Base-by-base conservation (phyloP, 2,329 filamentous ascomycete species). In the Xylaria sp. region DNA sequence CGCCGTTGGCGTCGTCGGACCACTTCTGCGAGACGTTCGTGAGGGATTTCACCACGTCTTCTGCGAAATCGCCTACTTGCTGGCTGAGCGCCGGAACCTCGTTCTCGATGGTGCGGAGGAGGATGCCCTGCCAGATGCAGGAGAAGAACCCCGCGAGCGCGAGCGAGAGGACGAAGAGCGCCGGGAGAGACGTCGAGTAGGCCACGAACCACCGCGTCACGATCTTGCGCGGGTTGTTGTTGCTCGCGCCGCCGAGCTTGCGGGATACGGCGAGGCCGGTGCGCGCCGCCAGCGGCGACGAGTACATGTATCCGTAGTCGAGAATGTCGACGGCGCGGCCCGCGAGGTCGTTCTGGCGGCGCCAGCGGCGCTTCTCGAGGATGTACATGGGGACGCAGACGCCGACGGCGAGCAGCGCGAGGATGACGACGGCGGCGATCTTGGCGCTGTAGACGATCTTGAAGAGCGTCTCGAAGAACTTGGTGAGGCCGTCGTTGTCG, bases 251-350 rank as follows among this genome's bases (percentile, higher is more conserved):
- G 63, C 87, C 88, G 81, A 95, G 90, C 67, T 84, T 86, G 61
- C 86, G 87, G 7, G 92, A 89, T 23, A 92, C 74, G 81, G 88
- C 91, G 78, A 97, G 87, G 50, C 94, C 95, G 34, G 87, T 82
- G 1, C 86, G 86, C 0, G 93, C 89, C 0, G 94, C 93, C 74
- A 91, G 89, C 1, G 95, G 94, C 25, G 94, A 89, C 41, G 93
- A 94, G 39, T 91, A 90, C 73, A 98, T 92, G 81, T 98, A 97
- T 51, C 97, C 89, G 44, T 94, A 90, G 78, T 98, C 95, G 86
- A 97, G 90, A 0, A 92, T 88, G 76, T 98, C 94, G 77, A 90
- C 90, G 37, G 89, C 87, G 65, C 91, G 84, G 73, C 87, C 84
- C 25, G 92, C 88, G 68, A 91, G 90, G 73, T 90, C 84, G 79